Percentiles rank a stretch among this genome's conserved stretches.
phyloP scores from a whole-genome alignment of 2,329 filamentous ascomycete species.

The Beauveria medogensis region DNA sequence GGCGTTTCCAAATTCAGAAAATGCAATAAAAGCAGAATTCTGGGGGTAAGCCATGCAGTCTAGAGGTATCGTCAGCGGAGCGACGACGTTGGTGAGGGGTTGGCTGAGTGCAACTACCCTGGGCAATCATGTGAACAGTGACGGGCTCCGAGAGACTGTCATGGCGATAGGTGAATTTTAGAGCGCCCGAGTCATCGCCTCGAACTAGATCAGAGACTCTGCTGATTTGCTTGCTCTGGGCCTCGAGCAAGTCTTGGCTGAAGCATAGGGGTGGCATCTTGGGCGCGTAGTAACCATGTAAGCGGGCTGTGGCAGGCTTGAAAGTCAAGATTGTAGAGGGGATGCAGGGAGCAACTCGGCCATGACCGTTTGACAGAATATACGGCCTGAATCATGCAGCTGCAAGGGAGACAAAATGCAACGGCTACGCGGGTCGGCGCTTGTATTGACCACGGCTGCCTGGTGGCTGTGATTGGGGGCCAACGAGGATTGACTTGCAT shows the following conservation, averaged over 20 bases:
- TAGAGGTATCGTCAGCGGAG: not conserved
- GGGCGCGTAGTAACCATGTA: not conserved
- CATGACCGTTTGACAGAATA: not conserved
- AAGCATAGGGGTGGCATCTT: not conserved
- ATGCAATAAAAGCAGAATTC: not conserved
- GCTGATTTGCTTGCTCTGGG: not conserved
- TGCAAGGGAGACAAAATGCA: not conserved
- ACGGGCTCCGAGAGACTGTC: not conserved
- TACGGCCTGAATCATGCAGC: too few species aligned
- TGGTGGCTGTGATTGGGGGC: too few species aligned
- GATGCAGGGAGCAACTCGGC: not conserved
- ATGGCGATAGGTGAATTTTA: not conserved
- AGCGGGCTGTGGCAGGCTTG: not conserved
- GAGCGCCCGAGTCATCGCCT: not conserved
- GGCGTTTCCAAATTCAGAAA: not conserved
- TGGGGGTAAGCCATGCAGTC: constrained; percentile 2
- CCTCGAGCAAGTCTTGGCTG: not conserved
- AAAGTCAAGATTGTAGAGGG: not conserved
- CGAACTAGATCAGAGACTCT: not conserved
- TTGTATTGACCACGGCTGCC: too few species aligned
- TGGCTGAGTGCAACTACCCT: not conserved
- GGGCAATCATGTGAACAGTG: constrained; percentile 5
- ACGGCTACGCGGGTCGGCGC: not conserved
- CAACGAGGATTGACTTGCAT: not conserved
- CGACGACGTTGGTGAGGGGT: not conserved